These are phyloP conservation scores for Verbena officinalis DNA, from an alignment of 257 asterid genomes.

Conservation along the genomic window DNA sequence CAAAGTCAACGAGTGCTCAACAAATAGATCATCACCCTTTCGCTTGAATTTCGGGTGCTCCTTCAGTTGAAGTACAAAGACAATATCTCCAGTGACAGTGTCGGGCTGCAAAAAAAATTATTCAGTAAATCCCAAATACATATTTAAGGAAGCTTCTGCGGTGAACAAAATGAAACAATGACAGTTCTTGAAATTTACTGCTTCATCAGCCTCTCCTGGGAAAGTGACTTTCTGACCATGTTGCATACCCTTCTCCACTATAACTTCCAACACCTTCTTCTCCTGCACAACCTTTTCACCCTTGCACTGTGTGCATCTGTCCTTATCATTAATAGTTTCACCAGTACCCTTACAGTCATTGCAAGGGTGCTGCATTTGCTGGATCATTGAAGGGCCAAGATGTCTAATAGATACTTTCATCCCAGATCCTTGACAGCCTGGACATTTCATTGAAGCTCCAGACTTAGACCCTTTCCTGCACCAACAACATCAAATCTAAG, in stretches of 20 bases:
- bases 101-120: conserved; percentile 67
- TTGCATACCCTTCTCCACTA: conserved; percentile 97
- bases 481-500: no score
- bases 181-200: conserved; percentile 59
- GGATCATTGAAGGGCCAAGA: conserved; percentile 94
- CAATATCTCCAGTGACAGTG: conserved; percentile 88
- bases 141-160: neutral
- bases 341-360: conserved; percentile 94
- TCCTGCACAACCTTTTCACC: conserved; percentile 88
- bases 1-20: conserved; percentile 71
- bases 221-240: conserved; percentile 87
- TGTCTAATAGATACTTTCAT: conserved; percentile 87
- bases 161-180: neutral
- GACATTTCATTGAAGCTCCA: conserved; percentile 85
- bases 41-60: conserved; percentile 91
- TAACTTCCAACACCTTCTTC: conserved; percentile 88
- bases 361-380: conserved; percentile 96
- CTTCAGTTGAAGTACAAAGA: conserved; percentile 84
- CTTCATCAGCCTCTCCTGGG: conserved; percentile 98
- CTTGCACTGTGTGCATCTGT: conserved; percentile 82
- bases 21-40: conserved; percentile 87
- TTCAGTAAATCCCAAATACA: conserved; percentile 7
- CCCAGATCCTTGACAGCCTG: conserved; percentile 94
- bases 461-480: conserved; percentile 93
- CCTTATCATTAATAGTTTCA: conserved; percentile 78